Conservation (phyloP, 768 basidiomycete genomes). For the Lactarius hatsudake region DNA sequence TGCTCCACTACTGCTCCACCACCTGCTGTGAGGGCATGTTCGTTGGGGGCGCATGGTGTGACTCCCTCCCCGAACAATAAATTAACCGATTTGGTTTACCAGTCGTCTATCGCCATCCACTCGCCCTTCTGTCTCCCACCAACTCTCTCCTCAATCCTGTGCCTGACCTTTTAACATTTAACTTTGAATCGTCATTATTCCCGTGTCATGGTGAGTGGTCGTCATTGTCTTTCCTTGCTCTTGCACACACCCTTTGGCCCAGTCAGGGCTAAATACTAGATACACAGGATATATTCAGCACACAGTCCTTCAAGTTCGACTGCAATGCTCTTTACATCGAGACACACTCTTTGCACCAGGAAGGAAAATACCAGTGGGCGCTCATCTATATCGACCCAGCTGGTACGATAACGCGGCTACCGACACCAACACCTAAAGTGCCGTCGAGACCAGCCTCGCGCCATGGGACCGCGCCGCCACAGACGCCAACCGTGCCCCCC, state of each 20-base stretch:
- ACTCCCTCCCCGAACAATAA: constrained; percentile 2
- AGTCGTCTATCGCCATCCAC: no score
- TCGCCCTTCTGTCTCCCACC: not conserved
- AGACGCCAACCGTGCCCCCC: constrained; percentile 1
- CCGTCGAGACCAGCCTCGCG: constrained; percentile 23
- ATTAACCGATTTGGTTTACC: constrained; percentile 11
- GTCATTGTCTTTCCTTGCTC: not conserved
- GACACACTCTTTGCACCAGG: constrained; percentile 27
- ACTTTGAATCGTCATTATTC: not conserved
- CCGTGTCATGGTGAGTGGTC: constrained; percentile 15
- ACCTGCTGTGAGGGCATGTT: constrained; percentile 2
- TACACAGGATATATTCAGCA: constrained; percentile 15
- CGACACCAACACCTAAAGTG: constrained; percentile 11
- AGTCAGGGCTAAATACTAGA: not conserved
- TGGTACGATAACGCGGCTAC: constrained; percentile 19
- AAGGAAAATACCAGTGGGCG: constrained; percentile 26
- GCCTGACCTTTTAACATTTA: not conserved
- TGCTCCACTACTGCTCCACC: constrained; percentile 13
- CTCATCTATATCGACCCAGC: constrained; percentile 20
- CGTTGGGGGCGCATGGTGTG: constrained; percentile 5
- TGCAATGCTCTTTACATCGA: constrained; percentile 27
- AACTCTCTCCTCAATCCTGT: not conserved
- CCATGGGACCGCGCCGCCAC: constrained; percentile 7
- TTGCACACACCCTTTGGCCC: not conserved
- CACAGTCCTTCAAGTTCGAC: constrained; percentile 26